Percentiles rank a stretch among this genome's conserved stretches.
Evolutionary conservation across 1,284 basidiomycete species (phyloP).

Genomic region (Trichosporon faecale): DNA sequence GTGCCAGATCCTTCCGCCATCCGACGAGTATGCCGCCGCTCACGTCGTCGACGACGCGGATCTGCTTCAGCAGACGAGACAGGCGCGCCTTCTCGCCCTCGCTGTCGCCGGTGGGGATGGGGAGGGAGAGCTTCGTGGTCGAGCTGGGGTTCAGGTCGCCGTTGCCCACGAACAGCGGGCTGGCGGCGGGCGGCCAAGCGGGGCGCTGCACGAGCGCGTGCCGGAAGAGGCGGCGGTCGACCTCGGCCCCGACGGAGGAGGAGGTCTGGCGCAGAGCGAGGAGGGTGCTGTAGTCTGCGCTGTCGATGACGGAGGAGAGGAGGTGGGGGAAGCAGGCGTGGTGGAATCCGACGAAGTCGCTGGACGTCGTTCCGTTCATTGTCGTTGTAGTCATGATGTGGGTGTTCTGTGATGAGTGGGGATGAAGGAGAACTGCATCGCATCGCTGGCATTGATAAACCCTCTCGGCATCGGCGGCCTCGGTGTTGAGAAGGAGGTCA

Average conservation of each 20-base stretch:
- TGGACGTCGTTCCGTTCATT: background rate
- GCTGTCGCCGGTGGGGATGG: background rate
- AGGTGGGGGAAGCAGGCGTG: conserved; percentile 7
- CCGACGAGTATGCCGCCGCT: conserved; percentile 1
- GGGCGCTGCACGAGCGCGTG: background rate
- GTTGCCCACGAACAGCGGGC: background rate
- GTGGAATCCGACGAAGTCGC: background rate
- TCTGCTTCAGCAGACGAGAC: background rate
- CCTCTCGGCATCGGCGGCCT: too few species aligned
- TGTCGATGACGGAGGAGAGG: background rate
- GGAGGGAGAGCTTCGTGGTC: background rate
- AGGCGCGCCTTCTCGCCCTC: background rate
- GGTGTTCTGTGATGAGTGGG: background rate
- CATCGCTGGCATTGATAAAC: background rate
- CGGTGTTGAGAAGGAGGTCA: background rate
- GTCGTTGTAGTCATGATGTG: too few species aligned
- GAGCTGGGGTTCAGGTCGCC: background rate
- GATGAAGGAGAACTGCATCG: background rate
- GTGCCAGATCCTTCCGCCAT: background rate
- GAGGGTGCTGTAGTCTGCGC: background rate
- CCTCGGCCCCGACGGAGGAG: background rate
- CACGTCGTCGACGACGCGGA: background rate
- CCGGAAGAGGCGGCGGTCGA: background rate
- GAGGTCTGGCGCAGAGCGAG: background rate
- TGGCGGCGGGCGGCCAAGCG: background rate